Percentiles rank a stretch among this genome's conserved stretches.
phyloP scores from a whole-genome alignment of 805 yeast genomes.

The Saccharomycopsis sp. region DNA sequence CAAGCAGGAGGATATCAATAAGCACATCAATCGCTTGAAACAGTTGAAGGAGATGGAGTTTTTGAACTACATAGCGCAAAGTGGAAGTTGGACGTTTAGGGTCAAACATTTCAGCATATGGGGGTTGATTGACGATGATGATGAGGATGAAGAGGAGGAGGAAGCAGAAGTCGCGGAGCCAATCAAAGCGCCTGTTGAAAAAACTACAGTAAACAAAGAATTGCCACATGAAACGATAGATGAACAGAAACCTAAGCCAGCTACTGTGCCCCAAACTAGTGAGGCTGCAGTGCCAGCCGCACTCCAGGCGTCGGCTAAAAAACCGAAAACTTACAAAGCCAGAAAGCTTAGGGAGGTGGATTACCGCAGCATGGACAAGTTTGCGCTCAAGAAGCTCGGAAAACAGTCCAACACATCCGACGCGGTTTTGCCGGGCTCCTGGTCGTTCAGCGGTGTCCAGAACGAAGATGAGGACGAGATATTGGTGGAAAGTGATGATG shows the following conservation, averaged over 20 bases:
- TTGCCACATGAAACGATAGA: too few species aligned
- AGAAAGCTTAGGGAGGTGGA: background rate
- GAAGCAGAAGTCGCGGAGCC: conserved; percentile 23
- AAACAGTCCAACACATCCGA: conserved; percentile 20
- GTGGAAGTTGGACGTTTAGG: conserved; percentile 69
- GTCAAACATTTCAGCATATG: conserved; percentile 92
- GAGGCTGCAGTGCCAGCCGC: background rate
- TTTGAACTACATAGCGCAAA: conserved; percentile 69
- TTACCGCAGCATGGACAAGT: conserved; percentile 23
- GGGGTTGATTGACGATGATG: conserved; percentile 75
- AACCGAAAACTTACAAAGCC: conserved; percentile 10
- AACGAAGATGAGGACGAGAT: conserved; percentile 10
- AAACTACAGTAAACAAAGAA: conserved; percentile 20
- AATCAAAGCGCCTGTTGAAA: conserved; percentile 24
- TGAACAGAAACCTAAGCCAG: conserved; percentile 6
- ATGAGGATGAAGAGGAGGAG: conserved; percentile 48
- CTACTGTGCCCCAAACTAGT: conserved; percentile 1
- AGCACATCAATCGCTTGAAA: conserved; percentile 45
- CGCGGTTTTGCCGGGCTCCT: conserved; percentile 29
- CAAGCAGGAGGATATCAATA: conserved; percentile 28
- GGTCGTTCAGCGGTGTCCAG: conserved; percentile 21
- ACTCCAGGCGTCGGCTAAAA: background rate
- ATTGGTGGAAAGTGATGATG: too few species aligned
- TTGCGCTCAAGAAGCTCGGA: conserved; percentile 29
- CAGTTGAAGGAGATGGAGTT: conserved; percentile 66